Evolutionary conservation across 2,329 filamentous ascomycete species (phyloP).

Genomic region (Cladosporium austrohemisphaericum): DNA sequence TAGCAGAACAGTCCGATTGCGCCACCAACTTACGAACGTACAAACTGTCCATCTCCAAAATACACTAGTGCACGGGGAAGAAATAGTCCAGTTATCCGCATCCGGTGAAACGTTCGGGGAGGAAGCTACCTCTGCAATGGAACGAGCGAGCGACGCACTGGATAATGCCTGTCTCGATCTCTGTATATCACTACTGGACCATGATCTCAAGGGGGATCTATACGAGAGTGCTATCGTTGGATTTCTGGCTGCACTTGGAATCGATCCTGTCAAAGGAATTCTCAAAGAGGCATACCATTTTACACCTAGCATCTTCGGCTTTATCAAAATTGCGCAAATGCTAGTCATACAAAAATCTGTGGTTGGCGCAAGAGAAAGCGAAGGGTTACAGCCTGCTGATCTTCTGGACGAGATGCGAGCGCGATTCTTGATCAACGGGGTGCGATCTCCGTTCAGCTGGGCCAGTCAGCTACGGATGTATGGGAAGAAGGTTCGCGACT

Average conservation of each 20-base stretch:
- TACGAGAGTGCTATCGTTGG: slow-evolving; percentile 22
- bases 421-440: slow-evolving; percentile 19
- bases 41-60: slow-evolving; percentile 10
- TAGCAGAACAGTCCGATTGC: neutral
- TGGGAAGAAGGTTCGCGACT: slow-evolving; percentile 2
- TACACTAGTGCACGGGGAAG: neutral
- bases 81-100: neutral
- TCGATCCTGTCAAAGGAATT: slow-evolving; percentile 13
- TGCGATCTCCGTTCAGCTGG: slow-evolving; percentile 14
- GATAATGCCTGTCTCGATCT: slow-evolving; percentile 17
- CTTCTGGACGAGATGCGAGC: slow-evolving; percentile 20
- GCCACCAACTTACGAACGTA: slow-evolving; percentile 15
- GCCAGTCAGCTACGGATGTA: neutral
- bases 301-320: slow-evolving; percentile 19
- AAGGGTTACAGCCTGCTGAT: slow-evolving; percentile 16
- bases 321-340: slow-evolving; percentile 25
- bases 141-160: neutral
- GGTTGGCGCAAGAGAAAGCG: neutral
- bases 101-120: neutral
- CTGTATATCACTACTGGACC: slow-evolving; percentile 23
- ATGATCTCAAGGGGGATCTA: slow-evolving; percentile 18
- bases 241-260: slow-evolving; percentile 20
- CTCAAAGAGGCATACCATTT: slow-evolving; percentile 17
- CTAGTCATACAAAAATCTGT: slow-evolving; percentile 22
- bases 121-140: neutral